Evolutionary conservation across 257 asterid species (phyloP), one percentile per base, ranked within the genome.

Genomic region (Ocimum tenuiflorum): DNA sequence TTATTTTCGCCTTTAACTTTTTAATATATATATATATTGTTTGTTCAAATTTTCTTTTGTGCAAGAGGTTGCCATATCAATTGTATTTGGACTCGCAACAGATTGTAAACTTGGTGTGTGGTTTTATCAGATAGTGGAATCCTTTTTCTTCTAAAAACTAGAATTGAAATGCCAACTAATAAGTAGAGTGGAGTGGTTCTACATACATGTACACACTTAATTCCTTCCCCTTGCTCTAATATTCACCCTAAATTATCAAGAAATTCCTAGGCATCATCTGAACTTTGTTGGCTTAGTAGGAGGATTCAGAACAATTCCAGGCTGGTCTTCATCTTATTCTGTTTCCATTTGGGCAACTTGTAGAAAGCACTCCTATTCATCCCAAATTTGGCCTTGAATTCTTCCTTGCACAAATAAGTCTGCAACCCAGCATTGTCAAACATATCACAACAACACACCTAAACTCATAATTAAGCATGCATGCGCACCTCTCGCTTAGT

Each of bases 341-440:
- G 96, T 78, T 80, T 90, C 97, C 97, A 90, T 75, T 82, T 85
- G 3, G 97, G 97, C 71, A 90, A 75, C 79, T 80, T 79, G 81
- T 81, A 71, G 87, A 90, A 90, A 41, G 65, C 63, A 18, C 65
- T 71, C 71, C 73, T 87, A 0, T 73, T 14, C 96, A 90, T 85
- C 47, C 83, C 88, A 22, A 90, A 87, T 73, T 84, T 87, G 76
- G 78, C 91, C 75, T 81, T 76, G 82, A 90, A 90, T 29, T 87
- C 97, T 63, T 81, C 86, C 0, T 79, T 46, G 3, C 83, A 83
- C 73, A 90, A 69, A 63, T 90, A 85, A 14, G 83, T 75, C 97
- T 90, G 83, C 76, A 49, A 12, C 39, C 78, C 13, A 60, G 18
- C 36, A 74, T 17, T n/a, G 45, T 14, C 22, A 24, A 19, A 31